These are phyloP conservation scores for Seminavis robusta DNA, from an alignment of 108 stramenopile species.

Conservation along the genomic window DNA sequence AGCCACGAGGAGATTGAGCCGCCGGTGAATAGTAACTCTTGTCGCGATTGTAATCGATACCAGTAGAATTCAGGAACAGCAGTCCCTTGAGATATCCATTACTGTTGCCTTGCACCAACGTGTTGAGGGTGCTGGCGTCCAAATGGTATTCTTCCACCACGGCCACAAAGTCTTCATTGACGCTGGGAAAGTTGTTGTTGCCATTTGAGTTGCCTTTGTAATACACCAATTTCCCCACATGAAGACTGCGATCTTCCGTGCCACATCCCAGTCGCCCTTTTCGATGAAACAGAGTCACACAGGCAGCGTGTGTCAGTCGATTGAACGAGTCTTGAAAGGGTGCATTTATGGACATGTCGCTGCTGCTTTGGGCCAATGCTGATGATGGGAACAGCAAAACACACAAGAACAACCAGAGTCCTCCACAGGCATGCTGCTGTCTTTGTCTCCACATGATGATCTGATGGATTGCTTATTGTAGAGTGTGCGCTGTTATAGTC, in stretches of 20 bases:
- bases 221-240: conserved; percentile 54
- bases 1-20: conserved; percentile 58
- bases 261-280: conserved; percentile 80
- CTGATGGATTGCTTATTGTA: too few species aligned
- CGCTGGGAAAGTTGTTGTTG: conserved; percentile 17
- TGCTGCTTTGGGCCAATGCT: background rate
- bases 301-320: conserved; percentile 54
- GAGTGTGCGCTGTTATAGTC: too few species aligned
- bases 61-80: conserved; percentile 58
- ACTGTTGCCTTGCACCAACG: conserved; percentile 25
- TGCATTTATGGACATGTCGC: conserved; percentile 32
- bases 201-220: conserved; percentile 25
- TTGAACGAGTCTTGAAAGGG: conserved; percentile 67
- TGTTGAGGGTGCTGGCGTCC: conserved; percentile 33
- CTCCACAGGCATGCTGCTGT: too few species aligned
- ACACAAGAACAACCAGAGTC: too few species aligned
- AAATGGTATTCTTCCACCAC: conserved; percentile 67
- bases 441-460: too few species aligned
- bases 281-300: conserved; percentile 69
- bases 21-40: conserved; percentile 43
- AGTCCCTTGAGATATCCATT: conserved; percentile 65
- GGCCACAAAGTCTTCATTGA: conserved; percentile 47
- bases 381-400: background rate
- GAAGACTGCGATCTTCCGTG: conserved; percentile 44
- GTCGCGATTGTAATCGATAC: conserved; percentile 10